A percentile compares a stretch with the other conserved stretches of the same genome.
phyloP scores from a whole-genome alignment of 1,139 yeast species.

The Debaryomycetaceae sp. region DNA sequence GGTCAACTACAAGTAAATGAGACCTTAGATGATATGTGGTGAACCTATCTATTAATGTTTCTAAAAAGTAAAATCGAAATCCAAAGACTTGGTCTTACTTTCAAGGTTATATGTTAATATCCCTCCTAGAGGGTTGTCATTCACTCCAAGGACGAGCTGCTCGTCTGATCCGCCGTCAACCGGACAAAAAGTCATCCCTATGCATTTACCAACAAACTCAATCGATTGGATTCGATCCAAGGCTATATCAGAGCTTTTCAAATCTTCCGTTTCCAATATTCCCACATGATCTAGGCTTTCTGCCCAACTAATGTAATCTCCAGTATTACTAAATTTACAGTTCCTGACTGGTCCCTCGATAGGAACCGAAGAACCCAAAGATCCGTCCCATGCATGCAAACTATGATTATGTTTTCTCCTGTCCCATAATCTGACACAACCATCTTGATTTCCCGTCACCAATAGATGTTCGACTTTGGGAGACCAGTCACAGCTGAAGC shows the following conservation, averaged over 20 bases:
- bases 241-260: constrained; percentile 14
- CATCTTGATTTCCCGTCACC: constrained; percentile 62
- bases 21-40: constrained; percentile 47
- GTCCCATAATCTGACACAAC: constrained; percentile 56
- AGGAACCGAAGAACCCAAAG: constrained; percentile 23
- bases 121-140: constrained; percentile 59
- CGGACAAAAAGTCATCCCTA: constrained; percentile 52
- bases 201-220: constrained; percentile 56
- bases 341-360: constrained; percentile 51
- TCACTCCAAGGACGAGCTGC: constrained; percentile 49
- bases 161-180: constrained; percentile 46
- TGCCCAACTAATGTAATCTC: constrained; percentile 52
- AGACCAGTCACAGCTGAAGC: constrained; percentile 64
- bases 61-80: constrained; percentile 39
- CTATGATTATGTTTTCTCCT: constrained; percentile 29
- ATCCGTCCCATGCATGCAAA: constrained; percentile 34
- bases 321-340: constrained; percentile 46
- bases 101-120: constrained; percentile 46
- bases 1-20: constrained; percentile 40
- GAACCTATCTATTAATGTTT: constrained; percentile 4
- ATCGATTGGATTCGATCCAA: constrained; percentile 42
- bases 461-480: constrained; percentile 37
- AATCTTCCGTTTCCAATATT: constrained; percentile 36
- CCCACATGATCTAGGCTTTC: constrained; percentile 63
- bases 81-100: constrained; percentile 33